Evolutionary conservation across 2,329 filamentous ascomycete genomes (phyloP), one percentile per base, ranked within the genome.

Genomic region (Aureobasidium sp.): DNA sequence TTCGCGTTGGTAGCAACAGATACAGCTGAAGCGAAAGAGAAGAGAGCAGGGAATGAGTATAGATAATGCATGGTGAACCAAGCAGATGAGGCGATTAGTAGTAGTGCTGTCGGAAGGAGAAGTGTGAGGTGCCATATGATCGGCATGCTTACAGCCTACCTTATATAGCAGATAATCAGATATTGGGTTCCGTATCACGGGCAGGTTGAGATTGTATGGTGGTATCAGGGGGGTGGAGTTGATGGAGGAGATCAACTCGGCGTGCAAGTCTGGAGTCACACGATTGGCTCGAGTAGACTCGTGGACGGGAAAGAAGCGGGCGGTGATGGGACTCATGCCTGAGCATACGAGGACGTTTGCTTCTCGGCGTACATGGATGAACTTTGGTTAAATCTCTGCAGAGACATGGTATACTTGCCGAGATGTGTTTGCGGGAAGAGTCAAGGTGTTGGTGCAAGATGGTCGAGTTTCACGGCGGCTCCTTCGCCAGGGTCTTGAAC

Each of bases 51-150:
- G 13, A 67, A 45, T 20, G 63, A 47, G 31, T 71, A 64, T 10
- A 70, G 67, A 66, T 69, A 75, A 36, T 69, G 73, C 75, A 76
- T 76, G 66, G 74, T 73, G 47, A 67, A 62, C 15, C 70, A 70
- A 29, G 75, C 66, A 61, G 64, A 20, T 10, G 10, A 68, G 38
- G 70, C 65, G n/a, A n/a, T n/a, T n/a, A n/a, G n/a, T 18, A 74
- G 74, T 7, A 71, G 53, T 15, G 71, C 72, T 62, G 72, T 58
- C 25, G 74, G 47, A 2, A 76, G 64, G 33, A 68, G 64, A 31
- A 75, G 47, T 23, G 74, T 36, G 27, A 68, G 23, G 13, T 58
- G 59, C 18, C 9, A 27, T 47, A 62, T 62, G 16, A 3, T 36
- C 3, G 13, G 33, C 58, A 50, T 36, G 18, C 23, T 29, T 7